A percentile compares a stretch with the other conserved stretches of the same genome.
phyloP scores from a whole-genome alignment of 257 asterid species.

The Penstemon davidsonii region DNA sequence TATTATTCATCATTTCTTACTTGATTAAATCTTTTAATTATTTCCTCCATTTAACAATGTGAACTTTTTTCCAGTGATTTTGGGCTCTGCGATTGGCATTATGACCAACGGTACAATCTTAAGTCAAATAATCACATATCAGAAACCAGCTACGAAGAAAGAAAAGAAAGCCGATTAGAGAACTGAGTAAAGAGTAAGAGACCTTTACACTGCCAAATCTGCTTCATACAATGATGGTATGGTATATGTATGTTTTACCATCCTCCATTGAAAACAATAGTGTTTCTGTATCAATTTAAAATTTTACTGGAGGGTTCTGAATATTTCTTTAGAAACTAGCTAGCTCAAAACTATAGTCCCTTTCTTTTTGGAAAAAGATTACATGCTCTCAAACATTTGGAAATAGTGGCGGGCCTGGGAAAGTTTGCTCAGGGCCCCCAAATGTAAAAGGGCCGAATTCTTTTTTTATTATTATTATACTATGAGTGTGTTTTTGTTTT shows the following conservation, averaged over 20 bases:
- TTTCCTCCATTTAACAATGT: neutral
- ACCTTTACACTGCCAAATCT: no score
- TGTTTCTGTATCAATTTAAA: neutral
- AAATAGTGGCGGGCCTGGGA: no score
- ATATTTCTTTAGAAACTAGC: neutral
- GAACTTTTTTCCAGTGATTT: conserved; percentile 50
- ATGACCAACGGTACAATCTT: conserved; percentile 83
- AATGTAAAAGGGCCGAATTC: no score
- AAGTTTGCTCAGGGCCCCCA: no score
- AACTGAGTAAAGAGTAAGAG: neutral
- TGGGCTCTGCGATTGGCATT: conserved; percentile 81
- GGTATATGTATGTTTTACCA: no score
- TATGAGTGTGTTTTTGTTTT: no score
- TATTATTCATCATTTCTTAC: conserved; percentile 32
- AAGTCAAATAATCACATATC: conserved; percentile 74
- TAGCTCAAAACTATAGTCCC: neutral
- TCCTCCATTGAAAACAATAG: neutral
- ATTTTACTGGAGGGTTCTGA: neutral
- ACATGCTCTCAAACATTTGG: no score
- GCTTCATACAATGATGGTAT: no score
- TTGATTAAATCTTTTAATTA: no score
- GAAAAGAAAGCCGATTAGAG: conserved; percentile 74
- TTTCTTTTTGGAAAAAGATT: no score
- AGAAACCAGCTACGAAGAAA: conserved; percentile 58
- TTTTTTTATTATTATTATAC: no score